Evolutionary conservation across 2,329 filamentous ascomycete species (phyloP), one percentile per base, ranked within the genome.

Genomic region (Fusarium sp.): DNA sequence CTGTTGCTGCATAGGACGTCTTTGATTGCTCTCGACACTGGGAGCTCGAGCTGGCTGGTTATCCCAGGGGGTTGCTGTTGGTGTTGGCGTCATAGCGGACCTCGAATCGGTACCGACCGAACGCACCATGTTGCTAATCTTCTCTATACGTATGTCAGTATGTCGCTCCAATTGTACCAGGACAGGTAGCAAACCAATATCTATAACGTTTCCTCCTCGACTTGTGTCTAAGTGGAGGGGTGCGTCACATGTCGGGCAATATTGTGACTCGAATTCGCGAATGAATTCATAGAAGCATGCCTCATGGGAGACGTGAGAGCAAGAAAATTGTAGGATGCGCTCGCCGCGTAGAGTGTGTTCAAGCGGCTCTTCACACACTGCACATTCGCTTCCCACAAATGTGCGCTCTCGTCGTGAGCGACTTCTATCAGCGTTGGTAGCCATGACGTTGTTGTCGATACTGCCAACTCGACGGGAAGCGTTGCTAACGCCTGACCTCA

Each of bases 201-300:
- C 94, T 75, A 97, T 86, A 60, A 98, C 92, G 85, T 97, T 98
- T 73, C 95, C 95, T 67, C 95, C 95, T 72, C 96, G 90, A 81
- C 94, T 97, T 11, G 95, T 96, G 83, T 99, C 96, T 47, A 99
- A 86, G 71, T 95, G 94, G 59, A 99, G 85, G 25, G 96, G 95
- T 73, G 95, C 93, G 85, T 97, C 93, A 83, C 96, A 99, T 74
- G 94, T 93, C 33, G 96, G 96, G 83, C 96, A 99, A 79, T 94
- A 95, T 79, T 98, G 95, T 60, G 94, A 94, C 76, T 98, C 95
- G 67, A 96, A 93, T 80, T 98, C 96, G 79, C 94, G 93, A 78
- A 99, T 97, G 81, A 97, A 98, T 83, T 99, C 96, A 84, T 98
- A 98, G 81, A 99, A 98, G 84, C 96, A 99, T 40, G 96, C 96